Base-by-base conservation (phyloP, 352 stramenopile genomes). In the Globisporangium perplexum region DNA sequence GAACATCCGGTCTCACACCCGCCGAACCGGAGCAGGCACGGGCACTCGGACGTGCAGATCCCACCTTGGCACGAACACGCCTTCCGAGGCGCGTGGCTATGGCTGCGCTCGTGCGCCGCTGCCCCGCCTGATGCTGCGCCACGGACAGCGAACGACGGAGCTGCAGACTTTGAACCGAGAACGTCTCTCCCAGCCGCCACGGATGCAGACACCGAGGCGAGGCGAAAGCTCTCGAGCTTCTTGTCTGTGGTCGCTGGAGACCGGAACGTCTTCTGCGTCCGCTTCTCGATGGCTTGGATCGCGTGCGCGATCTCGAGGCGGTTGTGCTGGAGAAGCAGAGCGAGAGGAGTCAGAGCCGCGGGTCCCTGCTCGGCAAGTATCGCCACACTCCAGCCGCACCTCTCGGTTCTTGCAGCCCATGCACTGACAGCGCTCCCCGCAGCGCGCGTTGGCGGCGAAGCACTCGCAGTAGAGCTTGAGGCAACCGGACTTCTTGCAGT, bases 401-500 rank as follows among this genome's bases (percentile, higher is more conserved):
- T 74, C 59, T 43, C 72, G 74, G 65, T 93, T 93, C 59, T 83
- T 86, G 63, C 83, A 93, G 56, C 67, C 66, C 35, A 82, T n/a
- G 56, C 83, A 93, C 63, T 88, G 74, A 33, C 83, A 93, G 30
- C 68, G 72, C 17, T 87, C 71, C 17, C 65, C 63, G 53, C 80
- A 93, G 41, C 75, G 69, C 35, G 50, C 57, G 41, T 71, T 71
- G 14, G 65, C 65, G 12, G 77, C 68, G 55, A 93, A 91, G 49
- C 83, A 93, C 59, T 91, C 77, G 62, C 83, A 93, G 53, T 93
- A 93, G 39, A 98, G 77, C 71, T 99, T 98, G 18, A 98, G 83
- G 64, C 96, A 99, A 54, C 87, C 83, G 0, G 93, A 98, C 55
- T 98, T 98, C 71, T 98, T 98, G 72, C 95, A 98, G 57, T 96